These are phyloP conservation scores for Saitozyma podzolica DNA, from an alignment of 768 basidiomycete genomes.

Conservation along the genomic window DNA sequence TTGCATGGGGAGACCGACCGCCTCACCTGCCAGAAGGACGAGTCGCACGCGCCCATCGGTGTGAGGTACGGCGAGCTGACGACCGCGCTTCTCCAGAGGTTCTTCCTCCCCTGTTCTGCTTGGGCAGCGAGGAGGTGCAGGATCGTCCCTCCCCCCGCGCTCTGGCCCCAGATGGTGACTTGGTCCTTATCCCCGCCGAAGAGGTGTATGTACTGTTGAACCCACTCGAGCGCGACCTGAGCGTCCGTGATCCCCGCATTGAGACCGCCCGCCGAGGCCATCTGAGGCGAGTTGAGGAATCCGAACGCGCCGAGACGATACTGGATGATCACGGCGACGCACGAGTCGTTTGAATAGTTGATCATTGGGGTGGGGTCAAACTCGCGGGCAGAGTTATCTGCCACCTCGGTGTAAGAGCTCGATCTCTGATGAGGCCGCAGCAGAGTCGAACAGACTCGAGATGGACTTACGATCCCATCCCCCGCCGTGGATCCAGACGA, in stretches of 20 bases:
- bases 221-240: slow-evolving; percentile 60
- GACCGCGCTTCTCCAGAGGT: too few species aligned
- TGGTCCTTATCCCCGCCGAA: slow-evolving; percentile 66
- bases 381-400: slow-evolving; percentile 18
- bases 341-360: not conserved
- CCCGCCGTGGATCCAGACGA: slow-evolving; percentile 19
- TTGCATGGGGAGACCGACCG: too few species aligned
- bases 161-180: slow-evolving; percentile 58
- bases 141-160: slow-evolving; percentile 60
- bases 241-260: slow-evolving; percentile 61
- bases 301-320: slow-evolving; percentile 21
- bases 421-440: too few species aligned
- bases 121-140: slow-evolving; percentile 4
- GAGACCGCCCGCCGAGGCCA: slow-evolving; percentile 7
- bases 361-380: slow-evolving; percentile 15
- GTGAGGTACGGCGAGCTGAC: too few species aligned
- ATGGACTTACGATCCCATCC: slow-evolving; percentile 16
- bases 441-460: too few species aligned
- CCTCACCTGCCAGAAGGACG: too few species aligned
- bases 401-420: too few species aligned
- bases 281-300: slow-evolving; percentile 1
- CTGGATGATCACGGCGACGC: slow-evolving; percentile 17
- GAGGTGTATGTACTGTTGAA: slow-evolving; percentile 62
- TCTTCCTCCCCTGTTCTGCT: slow-evolving; percentile 1
- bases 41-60: too few species aligned